These are phyloP conservation scores for Athelia psychrophila DNA, from an alignment of 1,284 basidiomycete species.

Conservation along the genomic window DNA sequence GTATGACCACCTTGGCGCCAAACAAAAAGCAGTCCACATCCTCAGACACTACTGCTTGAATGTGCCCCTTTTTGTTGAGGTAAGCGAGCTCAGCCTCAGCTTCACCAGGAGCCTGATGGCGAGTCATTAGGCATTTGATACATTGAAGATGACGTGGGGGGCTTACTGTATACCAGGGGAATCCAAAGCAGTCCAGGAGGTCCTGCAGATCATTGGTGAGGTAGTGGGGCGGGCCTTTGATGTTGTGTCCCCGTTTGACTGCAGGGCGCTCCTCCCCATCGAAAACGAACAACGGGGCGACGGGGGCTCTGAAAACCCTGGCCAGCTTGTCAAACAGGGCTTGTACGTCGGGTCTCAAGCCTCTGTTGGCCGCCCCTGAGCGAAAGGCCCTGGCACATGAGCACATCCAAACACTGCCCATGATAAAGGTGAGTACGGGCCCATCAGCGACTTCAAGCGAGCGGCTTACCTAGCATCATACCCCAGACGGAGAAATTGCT, in stretches of 20 bases:
- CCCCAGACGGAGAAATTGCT: background rate
- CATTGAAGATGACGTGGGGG: background rate
- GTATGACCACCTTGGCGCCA: slow-evolving; percentile 18
- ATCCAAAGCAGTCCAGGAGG: slow-evolving; percentile 36
- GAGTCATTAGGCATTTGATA: background rate
- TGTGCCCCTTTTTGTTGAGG: slow-evolving; percentile 41
- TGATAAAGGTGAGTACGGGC: background rate
- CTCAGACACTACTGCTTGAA: slow-evolving; percentile 57
- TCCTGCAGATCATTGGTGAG: slow-evolving; percentile 22
- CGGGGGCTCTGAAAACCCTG: slow-evolving; percentile 40
- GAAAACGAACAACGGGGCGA: slow-evolving; percentile 58
- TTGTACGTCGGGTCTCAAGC: slow-evolving; percentile 14
- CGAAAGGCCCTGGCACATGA: background rate
- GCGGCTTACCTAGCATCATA: background rate
- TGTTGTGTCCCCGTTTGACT: slow-evolving; percentile 41
- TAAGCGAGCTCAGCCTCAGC: slow-evolving; percentile 61
- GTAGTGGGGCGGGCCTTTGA: slow-evolving; percentile 27
- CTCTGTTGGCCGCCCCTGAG: background rate
- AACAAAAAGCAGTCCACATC: slow-evolving; percentile 43
- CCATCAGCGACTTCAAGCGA: background rate
- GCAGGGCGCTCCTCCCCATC: slow-evolving; percentile 52
- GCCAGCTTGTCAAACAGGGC: slow-evolving; percentile 25
- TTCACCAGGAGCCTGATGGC: slow-evolving; percentile 50
- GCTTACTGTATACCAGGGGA: slow-evolving; percentile 16
- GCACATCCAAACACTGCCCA: background rate